A percentile compares a stretch with the other conserved stretches of the same genome.
These are phyloP conservation scores for Xylaria sp. DNA, from an alignment of 2,329 filamentous ascomycete genomes.

Conservation along the genomic window DNA sequence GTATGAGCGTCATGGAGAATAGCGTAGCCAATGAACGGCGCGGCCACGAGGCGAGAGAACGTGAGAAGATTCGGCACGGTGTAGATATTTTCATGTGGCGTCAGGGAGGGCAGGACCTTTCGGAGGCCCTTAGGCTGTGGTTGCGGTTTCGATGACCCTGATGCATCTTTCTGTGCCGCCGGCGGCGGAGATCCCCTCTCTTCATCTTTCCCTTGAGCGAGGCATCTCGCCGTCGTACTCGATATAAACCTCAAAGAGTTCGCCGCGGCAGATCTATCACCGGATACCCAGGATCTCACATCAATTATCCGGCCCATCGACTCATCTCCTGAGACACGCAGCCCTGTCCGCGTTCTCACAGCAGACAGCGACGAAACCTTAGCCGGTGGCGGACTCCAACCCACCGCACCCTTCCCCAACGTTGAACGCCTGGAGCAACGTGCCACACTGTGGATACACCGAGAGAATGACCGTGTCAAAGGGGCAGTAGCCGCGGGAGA, in stretches of 20 bases:
- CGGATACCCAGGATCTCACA: not conserved
- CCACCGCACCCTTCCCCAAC: not conserved
- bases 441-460: not conserved
- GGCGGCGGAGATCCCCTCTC: not conserved
- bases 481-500: constrained; percentile 2
- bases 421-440: not conserved
- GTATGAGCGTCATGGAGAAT: constrained; percentile 82
- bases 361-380: not conserved
- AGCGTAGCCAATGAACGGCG: constrained; percentile 86
- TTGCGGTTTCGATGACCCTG: not conserved
- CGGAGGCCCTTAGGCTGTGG: constrained; percentile 31
- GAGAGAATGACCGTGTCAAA: constrained; percentile 5
- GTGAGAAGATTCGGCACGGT: constrained; percentile 95
- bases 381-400: not conserved
- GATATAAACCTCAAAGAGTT: constrained; percentile 7
- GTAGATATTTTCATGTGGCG: constrained; percentile 86
- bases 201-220: not conserved
- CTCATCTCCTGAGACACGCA: not conserved
- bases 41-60: constrained; percentile 79
- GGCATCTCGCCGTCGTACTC: not conserved
- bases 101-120: constrained; percentile 41
- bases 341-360: not conserved
- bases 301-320: not conserved
- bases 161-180: not conserved
- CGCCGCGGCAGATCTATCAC: not conserved